Conservation (phyloP, 805 yeast genomes). For the Saccharomyces kudriavzevii region DNA sequence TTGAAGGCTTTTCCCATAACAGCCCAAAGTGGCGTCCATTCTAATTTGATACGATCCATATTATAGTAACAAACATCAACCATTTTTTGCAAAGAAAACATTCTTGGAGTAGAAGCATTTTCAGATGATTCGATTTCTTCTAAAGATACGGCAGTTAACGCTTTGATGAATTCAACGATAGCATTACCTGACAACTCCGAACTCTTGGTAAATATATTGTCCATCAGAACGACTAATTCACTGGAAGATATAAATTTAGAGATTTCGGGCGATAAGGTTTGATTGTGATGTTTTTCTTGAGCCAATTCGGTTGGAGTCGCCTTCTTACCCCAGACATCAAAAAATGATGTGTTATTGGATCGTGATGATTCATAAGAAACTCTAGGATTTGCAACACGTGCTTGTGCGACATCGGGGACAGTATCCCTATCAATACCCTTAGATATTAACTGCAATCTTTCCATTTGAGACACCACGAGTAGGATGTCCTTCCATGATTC, state of each 20-base stretch:
- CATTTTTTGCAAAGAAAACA: slow-evolving; percentile 88
- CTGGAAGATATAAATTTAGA: slow-evolving; percentile 53
- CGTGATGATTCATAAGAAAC: slow-evolving; percentile 47
- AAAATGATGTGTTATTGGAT: slow-evolving; percentile 39
- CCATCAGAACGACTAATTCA: slow-evolving; percentile 71
- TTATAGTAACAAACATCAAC: slow-evolving; percentile 97
- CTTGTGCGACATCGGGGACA: slow-evolving; percentile 78
- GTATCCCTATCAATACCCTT: slow-evolving; percentile 78
- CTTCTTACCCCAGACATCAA: slow-evolving; percentile 49
- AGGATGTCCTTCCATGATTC: slow-evolving; percentile 81
- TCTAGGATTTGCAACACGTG: slow-evolving; percentile 52
- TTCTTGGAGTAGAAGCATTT: slow-evolving; percentile 72
- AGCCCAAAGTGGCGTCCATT: slow-evolving; percentile 94
- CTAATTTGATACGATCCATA: slow-evolving; percentile 90
- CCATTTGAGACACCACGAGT: slow-evolving; percentile 80
- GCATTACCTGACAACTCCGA: slow-evolving; percentile 73
- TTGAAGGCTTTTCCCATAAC: slow-evolving; percentile 87
- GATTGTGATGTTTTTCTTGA: slow-evolving; percentile 62
- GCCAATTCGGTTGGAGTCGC: slow-evolving; percentile 59
- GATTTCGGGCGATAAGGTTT: slow-evolving; percentile 51
- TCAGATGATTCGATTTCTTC: slow-evolving; percentile 91
- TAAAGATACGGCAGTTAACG: slow-evolving; percentile 74
- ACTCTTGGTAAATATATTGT: slow-evolving; percentile 79
- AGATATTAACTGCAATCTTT: slow-evolving; percentile 78
- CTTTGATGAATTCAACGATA: slow-evolving; percentile 78